Evolutionary conservation across 2,329 filamentous ascomycete species (phyloP).

Genomic region (Paecilomyces fulvus): DNA sequence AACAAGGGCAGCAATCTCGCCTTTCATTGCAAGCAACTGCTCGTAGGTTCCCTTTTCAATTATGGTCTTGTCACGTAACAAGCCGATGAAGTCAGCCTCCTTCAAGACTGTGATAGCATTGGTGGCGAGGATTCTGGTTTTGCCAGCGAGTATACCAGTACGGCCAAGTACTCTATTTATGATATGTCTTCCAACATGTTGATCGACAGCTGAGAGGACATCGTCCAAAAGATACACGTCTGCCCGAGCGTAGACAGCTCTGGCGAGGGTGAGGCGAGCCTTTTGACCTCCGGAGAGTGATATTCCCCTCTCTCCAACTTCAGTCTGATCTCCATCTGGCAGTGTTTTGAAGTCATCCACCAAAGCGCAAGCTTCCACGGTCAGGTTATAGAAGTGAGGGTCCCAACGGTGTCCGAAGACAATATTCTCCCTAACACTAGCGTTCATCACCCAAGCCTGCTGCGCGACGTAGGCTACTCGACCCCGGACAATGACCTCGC

Average conservation of each 20-base stretch:
- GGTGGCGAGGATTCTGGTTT: constrained; percentile 87
- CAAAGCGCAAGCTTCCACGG: constrained; percentile 82
- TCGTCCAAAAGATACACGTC: constrained; percentile 95
- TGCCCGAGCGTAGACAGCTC: constrained; percentile 93
- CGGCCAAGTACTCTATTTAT: constrained; percentile 89
- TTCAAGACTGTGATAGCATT: constrained; percentile 88
- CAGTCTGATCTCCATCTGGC: constrained; percentile 91
- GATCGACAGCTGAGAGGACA: constrained; percentile 92
- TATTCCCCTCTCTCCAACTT: constrained; percentile 94
- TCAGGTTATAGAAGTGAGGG: constrained; percentile 86
- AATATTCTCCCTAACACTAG: constrained; percentile 93
- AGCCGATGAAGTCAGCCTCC: constrained; percentile 79
- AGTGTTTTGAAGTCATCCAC: constrained; percentile 84
- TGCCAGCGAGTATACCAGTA: constrained; percentile 70
- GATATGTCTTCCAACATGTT: constrained; percentile 89
- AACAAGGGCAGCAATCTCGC: constrained; percentile 76
- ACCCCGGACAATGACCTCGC: constrained; percentile 74
- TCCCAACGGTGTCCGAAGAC: constrained; percentile 93
- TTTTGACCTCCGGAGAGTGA: constrained; percentile 95
- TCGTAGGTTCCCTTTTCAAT: constrained; percentile 83
- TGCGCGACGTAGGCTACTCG: constrained; percentile 86
- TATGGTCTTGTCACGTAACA: constrained; percentile 75
- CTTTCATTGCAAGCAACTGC: constrained; percentile 88
- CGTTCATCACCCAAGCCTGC: constrained; percentile 94
- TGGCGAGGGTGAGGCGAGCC: constrained; percentile 80